A percentile compares a stretch with the other conserved stretches of the same genome.
These are phyloP conservation scores for Solanum tarijense DNA, from an alignment of 257 asterid genomes.

Conservation along the genomic window DNA sequence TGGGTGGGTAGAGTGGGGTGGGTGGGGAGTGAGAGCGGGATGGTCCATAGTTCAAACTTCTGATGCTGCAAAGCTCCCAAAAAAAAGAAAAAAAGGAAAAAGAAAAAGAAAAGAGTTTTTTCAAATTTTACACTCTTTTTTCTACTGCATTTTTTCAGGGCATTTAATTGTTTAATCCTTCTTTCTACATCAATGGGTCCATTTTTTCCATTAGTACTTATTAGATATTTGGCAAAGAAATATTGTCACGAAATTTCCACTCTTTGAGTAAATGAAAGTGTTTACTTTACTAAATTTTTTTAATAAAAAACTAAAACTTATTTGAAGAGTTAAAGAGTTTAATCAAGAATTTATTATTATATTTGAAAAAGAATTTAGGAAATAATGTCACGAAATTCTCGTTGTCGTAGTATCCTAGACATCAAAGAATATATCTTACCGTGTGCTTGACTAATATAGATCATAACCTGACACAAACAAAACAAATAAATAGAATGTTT, in stretches of 20 bases:
- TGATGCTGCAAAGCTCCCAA: background rate
- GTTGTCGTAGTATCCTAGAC: background rate
- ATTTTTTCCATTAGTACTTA: background rate
- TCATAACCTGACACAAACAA: background rate
- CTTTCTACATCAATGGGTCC: background rate
- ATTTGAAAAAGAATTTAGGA: background rate
- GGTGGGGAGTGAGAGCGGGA: slow-evolving; percentile 61
- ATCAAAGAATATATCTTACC: background rate
- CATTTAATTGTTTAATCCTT: background rate
- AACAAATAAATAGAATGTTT: background rate
- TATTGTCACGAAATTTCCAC: background rate
- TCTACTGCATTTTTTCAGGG: background rate
- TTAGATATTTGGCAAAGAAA: background rate
- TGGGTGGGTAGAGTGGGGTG: background rate
- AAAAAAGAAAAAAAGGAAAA: slow-evolving; percentile 4
- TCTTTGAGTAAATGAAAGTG: background rate
- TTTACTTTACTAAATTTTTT: background rate
- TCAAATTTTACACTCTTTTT: slow-evolving; percentile 17
- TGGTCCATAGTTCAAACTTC: slow-evolving; percentile 45
- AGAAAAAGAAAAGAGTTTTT: background rate
- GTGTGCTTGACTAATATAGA: background rate
- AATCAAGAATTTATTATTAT: background rate
- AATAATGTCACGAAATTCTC: background rate
- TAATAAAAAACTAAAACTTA: too few species aligned
- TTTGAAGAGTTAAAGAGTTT: background rate